Evolutionary conservation across 2,329 filamentous ascomycete species (phyloP), one percentile per base, ranked within the genome.

Genomic region (Paecilomyces niveus): DNA sequence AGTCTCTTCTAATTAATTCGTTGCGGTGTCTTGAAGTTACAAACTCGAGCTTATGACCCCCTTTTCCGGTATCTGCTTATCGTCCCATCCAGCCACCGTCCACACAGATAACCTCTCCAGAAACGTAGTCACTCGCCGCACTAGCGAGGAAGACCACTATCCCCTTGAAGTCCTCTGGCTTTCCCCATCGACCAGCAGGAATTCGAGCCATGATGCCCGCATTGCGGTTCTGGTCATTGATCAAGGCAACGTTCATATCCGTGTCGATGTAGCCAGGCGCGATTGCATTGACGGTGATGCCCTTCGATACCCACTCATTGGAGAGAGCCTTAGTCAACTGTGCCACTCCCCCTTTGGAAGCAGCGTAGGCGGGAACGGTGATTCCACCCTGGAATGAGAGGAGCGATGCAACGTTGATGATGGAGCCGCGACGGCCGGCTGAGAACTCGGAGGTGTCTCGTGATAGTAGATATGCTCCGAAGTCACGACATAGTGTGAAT

Each of bases 51-150:
- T 22, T 22, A 35, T 35, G 8, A 39, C 18, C 15, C n/a, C 10
- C 5, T 10, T 13, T 22, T 29, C 15, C 7, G 10, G 13, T 45
- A 13, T 9, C 22, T 2, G 8, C 50, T 64, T 79, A 95, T 79
- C 90, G 81, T 1, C 89, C 91, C 91, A 96, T 95, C 91, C 90
- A 96, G 10, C 92, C 92, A 7, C 92, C 92, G 74, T 96, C 92
- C 53, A 96, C 89, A 26, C 89, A 87, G 65, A 96, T 70, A 4
- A 91, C 80, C 74, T 96, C 89, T 0, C 92, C 92, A 64, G 83
- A 90, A 39, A 96, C 87, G 76, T 96, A 96, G 9, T 79, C 84
- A 70, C 89, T 90, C n/a, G 87, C 89, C 70, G 78, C 81, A 67
- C 89, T 88, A 1, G 89, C 89, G 62, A 96, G 76, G 68, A 85